phyloP scores from a whole-genome alignment of 495 filamentous ascomycete species.

The Echria macrotheca region DNA sequence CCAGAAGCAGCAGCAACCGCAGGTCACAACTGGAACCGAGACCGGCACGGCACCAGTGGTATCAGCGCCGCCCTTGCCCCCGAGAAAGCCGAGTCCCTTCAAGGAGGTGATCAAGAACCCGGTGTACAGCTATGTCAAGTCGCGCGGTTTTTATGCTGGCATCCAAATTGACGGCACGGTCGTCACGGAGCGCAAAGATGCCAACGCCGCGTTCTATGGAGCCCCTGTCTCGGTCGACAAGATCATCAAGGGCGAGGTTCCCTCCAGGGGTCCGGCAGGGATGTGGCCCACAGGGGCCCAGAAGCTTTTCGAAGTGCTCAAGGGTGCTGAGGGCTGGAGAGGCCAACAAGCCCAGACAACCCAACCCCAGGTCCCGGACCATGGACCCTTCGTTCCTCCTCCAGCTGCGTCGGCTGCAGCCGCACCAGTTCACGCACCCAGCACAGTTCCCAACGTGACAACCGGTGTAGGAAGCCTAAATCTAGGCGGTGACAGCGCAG shows the following conservation, averaged over 20 bases:
- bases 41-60: neutral
- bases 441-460: neutral
- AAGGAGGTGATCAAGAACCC: slow-evolving; percentile 41
- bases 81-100: slow-evolving; percentile 22
- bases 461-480: slow-evolving; percentile 9
- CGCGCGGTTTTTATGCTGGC: slow-evolving; percentile 71
- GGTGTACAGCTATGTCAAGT: slow-evolving; percentile 78
- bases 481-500: slow-evolving; percentile 6
- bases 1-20: neutral
- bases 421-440: neutral
- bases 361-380: neutral
- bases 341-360: slow-evolving; percentile 10
- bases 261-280: slow-evolving; percentile 16
- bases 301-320: slow-evolving; percentile 22
- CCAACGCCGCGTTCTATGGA: slow-evolving; percentile 74
- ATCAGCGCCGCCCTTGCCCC: neutral
- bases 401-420: neutral
- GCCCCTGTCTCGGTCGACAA: slow-evolving; percentile 55
- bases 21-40: neutral
- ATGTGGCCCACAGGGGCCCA: slow-evolving; percentile 21
- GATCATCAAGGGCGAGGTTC: slow-evolving; percentile 63
- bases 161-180: slow-evolving; percentile 74
- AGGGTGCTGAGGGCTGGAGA: slow-evolving; percentile 24
- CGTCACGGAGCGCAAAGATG: slow-evolving; percentile 71
- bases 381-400: neutral